Conservation (phyloP, 2,329 filamentous ascomycete genomes). For the Lecanicillium sp. region DNA sequence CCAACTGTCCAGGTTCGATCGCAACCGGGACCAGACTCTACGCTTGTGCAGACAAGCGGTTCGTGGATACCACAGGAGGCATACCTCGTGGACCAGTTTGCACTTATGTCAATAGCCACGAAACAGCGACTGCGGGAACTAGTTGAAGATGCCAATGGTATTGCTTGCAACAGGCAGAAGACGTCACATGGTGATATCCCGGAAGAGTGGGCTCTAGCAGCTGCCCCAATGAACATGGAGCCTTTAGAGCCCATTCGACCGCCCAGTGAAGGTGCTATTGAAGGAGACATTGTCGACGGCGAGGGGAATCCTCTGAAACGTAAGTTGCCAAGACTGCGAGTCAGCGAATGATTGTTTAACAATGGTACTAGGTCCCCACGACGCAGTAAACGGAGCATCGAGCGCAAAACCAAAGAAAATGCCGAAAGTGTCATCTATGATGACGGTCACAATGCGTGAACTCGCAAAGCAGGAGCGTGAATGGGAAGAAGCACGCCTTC, state of each 20-base stretch:
- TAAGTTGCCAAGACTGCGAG: conserved; percentile 30
- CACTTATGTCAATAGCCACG: conserved; percentile 73
- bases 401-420: conserved; percentile 38
- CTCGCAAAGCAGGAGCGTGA: conserved; percentile 60
- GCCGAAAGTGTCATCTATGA: conserved; percentile 42
- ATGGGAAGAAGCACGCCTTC: conserved; percentile 63
- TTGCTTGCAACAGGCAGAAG: conserved; percentile 64
- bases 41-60: conserved; percentile 54
- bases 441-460: conserved; percentile 48
- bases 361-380: conserved; percentile 30
- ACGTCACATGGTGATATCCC: conserved; percentile 76
- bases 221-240: conserved; percentile 42
- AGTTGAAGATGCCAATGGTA: conserved; percentile 65
- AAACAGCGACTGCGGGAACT: conserved; percentile 71
- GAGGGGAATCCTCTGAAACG: conserved; percentile 49
- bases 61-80: conserved; percentile 70
- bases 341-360: no score
- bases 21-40: conserved; percentile 53
- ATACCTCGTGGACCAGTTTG: conserved; percentile 72
- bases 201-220: conserved; percentile 66
- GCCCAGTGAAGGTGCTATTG: conserved; percentile 12
- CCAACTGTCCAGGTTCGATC: conserved; percentile 47
- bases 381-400: conserved; percentile 24
- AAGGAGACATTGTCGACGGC: conserved; percentile 35
- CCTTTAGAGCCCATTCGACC: conserved; percentile 22